Conservation (phyloP, 164 flowering plant genomes). For the Dillenia suffruticosa region DNA sequence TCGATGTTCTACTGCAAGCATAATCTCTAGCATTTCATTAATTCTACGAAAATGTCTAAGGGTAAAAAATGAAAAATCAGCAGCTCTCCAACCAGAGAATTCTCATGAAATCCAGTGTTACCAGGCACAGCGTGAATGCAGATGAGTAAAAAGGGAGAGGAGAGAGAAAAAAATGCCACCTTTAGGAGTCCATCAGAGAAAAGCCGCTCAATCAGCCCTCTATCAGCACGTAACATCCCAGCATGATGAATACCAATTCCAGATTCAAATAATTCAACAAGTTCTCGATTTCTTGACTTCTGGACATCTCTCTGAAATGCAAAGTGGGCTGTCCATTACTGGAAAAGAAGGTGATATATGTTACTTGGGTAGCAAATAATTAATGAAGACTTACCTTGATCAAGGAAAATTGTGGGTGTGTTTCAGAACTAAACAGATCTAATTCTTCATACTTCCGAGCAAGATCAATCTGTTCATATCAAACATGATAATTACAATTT, state of each 20-base stretch:
- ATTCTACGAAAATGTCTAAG: background rate
- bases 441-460: constrained; percentile 49
- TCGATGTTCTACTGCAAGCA: too few relatives aligned
- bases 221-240: constrained; percentile 96
- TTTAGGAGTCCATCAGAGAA: constrained; percentile 90
- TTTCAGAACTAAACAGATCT: constrained; percentile 59
- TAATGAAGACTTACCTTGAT: constrained; percentile 45
- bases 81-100: too few relatives aligned
- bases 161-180: constrained; percentile 27
- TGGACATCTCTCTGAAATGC: constrained; percentile 74
- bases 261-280: constrained; percentile 69
- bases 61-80: too few relatives aligned
- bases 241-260: constrained; percentile 98
- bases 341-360: background rate
- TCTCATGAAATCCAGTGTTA: too few relatives aligned
- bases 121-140: too few relatives aligned
- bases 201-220: constrained; percentile 90
- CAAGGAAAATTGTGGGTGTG: constrained; percentile 66
- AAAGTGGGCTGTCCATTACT: background rate
- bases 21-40: too few relatives aligned
- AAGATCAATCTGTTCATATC: constrained; percentile 61
- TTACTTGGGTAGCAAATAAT: background rate
- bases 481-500: too few relatives aligned
- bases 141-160: background rate
- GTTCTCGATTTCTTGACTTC: constrained; percentile 92